Percentiles rank a stretch among this genome's conserved stretches.
Evolutionary conservation across 1,139 yeast species (phyloP).

Genomic region (Saccharomyces hybrid): DNA sequence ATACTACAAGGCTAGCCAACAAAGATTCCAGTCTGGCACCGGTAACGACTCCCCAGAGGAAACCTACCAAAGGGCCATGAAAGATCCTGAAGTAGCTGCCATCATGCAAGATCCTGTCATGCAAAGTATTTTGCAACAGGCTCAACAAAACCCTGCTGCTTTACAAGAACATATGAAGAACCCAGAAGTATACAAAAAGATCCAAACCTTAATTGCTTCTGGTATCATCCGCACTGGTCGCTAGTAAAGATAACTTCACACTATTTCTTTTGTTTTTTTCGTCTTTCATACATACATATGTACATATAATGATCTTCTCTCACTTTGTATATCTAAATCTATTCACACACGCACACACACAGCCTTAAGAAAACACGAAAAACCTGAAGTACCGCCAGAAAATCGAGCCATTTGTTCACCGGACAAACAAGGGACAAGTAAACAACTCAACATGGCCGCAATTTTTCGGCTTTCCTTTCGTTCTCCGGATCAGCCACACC

Average conservation of each 20-base stretch:
- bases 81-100: conserved; percentile 88
- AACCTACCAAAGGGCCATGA: conserved; percentile 80
- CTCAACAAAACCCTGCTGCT: conserved; percentile 93
- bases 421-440: not conserved
- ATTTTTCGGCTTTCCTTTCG: not conserved
- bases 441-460: not conserved
- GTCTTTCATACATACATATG: not conserved
- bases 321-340: not conserved
- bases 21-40: conserved; percentile 65
- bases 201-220: conserved; percentile 86
- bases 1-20: conserved; percentile 65
- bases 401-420: too few relatives aligned
- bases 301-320: not conserved
- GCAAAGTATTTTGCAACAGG: conserved; percentile 92
- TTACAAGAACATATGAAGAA: conserved; percentile 96
- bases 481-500: not conserved
- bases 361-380: not conserved
- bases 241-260: not conserved
- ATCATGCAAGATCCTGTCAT: conserved; percentile 94
- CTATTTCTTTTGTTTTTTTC: not conserved
- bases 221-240: conserved; percentile 80
- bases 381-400: not conserved
- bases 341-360: not conserved
- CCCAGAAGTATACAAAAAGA: conserved; percentile 85
- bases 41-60: conserved; percentile 94